Evolutionary conservation across 306 rosid genomes (phyloP).

Genomic region (Albizia julibrissin): DNA sequence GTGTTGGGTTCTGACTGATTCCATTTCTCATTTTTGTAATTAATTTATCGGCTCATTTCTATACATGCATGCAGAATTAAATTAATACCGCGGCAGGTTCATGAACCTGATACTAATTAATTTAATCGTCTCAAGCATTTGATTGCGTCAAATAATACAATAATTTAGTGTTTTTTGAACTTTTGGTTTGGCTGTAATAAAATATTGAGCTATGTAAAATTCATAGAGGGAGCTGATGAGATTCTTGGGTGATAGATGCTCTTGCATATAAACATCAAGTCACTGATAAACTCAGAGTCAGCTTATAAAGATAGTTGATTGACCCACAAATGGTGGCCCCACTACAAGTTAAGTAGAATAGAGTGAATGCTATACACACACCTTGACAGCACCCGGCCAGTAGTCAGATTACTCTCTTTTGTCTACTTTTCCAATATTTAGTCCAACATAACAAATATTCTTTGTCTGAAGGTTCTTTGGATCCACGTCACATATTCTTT

Average conservation of each 20-base stretch:
- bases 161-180: neutral
- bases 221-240: slow-evolving; percentile 3
- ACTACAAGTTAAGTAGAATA: neutral
- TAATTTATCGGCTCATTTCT: neutral
- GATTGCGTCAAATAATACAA: neutral
- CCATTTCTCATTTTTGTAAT: neutral
- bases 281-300: neutral
- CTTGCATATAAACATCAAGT: neutral
- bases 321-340: neutral
- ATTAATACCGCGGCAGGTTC: neutral
- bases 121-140: neutral
- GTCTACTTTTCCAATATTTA: neutral
- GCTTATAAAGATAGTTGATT: neutral
- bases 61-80: neutral
- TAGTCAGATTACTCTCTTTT: neutral
- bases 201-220: neutral
- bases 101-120: neutral
- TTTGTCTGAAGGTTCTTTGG: neutral
- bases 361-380: neutral
- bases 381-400: neutral
- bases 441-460: neutral
- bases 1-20: neutral
- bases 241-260: neutral
- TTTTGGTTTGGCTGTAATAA: neutral
- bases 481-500: neutral